phyloP scores from a whole-genome alignment of 345 rosid species.

The Garcia nutans region DNA sequence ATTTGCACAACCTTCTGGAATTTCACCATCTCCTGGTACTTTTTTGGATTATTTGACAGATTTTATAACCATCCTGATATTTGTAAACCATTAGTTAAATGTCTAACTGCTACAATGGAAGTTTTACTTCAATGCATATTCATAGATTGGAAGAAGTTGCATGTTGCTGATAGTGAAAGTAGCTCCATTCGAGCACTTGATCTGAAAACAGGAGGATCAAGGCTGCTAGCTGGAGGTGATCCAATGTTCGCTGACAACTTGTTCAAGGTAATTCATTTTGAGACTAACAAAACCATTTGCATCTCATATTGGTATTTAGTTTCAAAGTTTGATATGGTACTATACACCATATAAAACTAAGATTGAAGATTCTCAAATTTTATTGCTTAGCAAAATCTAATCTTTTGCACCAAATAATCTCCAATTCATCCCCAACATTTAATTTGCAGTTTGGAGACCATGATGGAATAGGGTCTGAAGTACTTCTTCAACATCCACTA shows the following conservation, averaged over 20 bases:
- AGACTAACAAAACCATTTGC: constrained; percentile 12
- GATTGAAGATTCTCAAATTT: too few relatives aligned
- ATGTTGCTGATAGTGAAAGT: constrained; percentile 93
- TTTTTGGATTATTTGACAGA: constrained; percentile 13
- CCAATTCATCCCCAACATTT: background rate
- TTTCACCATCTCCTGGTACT: constrained; percentile 72
- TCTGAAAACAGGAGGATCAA: constrained; percentile 83
- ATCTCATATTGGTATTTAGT: background rate
- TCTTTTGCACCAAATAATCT: background rate
- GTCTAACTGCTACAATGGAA: background rate
- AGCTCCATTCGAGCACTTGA: constrained; percentile 87
- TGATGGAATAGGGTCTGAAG: constrained; percentile 88
- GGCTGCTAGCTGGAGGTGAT: constrained; percentile 87
- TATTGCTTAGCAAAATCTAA: background rate
- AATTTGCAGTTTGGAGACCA: constrained; percentile 79
- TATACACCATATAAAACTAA: background rate
- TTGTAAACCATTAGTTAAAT: background rate
- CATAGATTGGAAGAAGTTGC: constrained; percentile 62
- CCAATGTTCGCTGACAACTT: constrained; percentile 77
- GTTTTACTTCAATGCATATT: constrained; percentile 17
- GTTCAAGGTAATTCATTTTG: constrained; percentile 56
- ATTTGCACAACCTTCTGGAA: constrained; percentile 93
- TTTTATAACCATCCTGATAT: constrained; percentile 1
- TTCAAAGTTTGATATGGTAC: background rate
- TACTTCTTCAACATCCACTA: constrained; percentile 88